A percentile compares a stretch with the other conserved stretches of the same genome.
phyloP scores from a whole-genome alignment of 2,329 filamentous ascomycete genomes.

The Scedosporium boydii region DNA sequence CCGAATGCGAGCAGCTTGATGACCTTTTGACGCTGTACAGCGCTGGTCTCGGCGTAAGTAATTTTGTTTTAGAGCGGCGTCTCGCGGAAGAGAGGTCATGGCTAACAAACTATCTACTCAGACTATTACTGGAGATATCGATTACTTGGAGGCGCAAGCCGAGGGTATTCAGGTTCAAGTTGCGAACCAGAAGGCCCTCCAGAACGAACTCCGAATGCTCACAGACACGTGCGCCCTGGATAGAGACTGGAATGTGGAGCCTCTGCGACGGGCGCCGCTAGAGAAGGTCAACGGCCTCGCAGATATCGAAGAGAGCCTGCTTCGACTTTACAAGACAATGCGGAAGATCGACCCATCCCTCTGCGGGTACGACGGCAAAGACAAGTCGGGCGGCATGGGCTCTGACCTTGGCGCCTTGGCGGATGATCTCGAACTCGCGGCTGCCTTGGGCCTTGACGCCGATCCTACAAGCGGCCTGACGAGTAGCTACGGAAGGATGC shows the following conservation, averaged over 20 bases:
- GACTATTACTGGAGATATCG: slow-evolving; percentile 91
- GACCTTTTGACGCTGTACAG: slow-evolving; percentile 89
- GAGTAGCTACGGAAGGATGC: slow-evolving; percentile 79
- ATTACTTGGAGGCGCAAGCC: slow-evolving; percentile 93
- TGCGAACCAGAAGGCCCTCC: slow-evolving; percentile 89
- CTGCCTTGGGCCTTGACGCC: slow-evolving; percentile 10
- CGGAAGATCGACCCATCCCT: slow-evolving; percentile 82
- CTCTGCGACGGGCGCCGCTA: slow-evolving; percentile 63
- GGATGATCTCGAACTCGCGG: slow-evolving; percentile 4
- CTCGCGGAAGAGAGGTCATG: not conserved
- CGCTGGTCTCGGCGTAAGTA: slow-evolving; percentile 78
- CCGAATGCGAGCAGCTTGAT: slow-evolving; percentile 92
- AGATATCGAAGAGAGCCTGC: slow-evolving; percentile 67
- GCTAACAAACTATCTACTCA: slow-evolving; percentile 22
- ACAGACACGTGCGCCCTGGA: slow-evolving; percentile 88
- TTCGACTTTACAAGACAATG: slow-evolving; percentile 85
- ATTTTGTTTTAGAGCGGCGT: not conserved
- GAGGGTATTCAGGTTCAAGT: slow-evolving; percentile 96
- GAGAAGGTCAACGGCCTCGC: slow-evolving; percentile 62
- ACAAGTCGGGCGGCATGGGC: slow-evolving; percentile 35
- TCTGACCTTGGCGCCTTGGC: slow-evolving; percentile 14
- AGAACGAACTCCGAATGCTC: slow-evolving; percentile 81
- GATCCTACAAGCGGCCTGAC: slow-evolving; percentile 46
- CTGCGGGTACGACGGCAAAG: slow-evolving; percentile 41
- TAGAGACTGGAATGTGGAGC: slow-evolving; percentile 54